phyloP scores from a whole-genome alignment of 1,284 basidiomycete genomes.

The Leccinum solheimii region DNA sequence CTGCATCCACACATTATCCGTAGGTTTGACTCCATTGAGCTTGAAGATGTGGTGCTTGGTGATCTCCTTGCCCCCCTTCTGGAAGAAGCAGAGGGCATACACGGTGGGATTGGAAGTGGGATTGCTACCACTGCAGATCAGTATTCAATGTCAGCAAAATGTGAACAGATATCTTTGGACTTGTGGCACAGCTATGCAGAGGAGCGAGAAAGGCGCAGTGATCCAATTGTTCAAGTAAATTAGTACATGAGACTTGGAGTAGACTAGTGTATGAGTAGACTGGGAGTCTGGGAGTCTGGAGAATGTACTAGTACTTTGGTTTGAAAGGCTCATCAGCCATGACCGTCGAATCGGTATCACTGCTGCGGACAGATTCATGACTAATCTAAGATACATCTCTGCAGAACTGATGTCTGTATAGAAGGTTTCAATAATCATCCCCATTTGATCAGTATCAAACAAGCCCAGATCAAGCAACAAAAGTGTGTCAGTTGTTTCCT shows the following conservation, averaged over 20 bases:
- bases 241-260: not conserved
- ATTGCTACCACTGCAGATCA: not conserved
- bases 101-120: not conserved
- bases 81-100: not conserved
- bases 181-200: not conserved
- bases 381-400: not conserved
- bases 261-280: too few species aligned
- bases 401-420: not conserved
- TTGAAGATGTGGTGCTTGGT: not conserved
- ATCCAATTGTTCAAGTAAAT: not conserved
- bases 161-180: not conserved
- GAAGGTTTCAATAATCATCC: not conserved
- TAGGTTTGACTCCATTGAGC: not conserved
- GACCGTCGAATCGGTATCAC: not conserved
- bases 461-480: not conserved
- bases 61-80: not conserved
- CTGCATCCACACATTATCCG: not conserved
- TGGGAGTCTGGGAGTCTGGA: too few species aligned
- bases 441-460: not conserved
- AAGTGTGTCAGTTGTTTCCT: not conserved
- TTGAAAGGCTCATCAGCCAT: not conserved
- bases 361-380: not conserved
- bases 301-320: not conserved
- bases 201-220: not conserved
- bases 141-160: not conserved